Evolutionary conservation across 1,139 yeast species (phyloP), one percentile per base, ranked within the genome.

Genomic region (Hanseniaspora uvarum): DNA sequence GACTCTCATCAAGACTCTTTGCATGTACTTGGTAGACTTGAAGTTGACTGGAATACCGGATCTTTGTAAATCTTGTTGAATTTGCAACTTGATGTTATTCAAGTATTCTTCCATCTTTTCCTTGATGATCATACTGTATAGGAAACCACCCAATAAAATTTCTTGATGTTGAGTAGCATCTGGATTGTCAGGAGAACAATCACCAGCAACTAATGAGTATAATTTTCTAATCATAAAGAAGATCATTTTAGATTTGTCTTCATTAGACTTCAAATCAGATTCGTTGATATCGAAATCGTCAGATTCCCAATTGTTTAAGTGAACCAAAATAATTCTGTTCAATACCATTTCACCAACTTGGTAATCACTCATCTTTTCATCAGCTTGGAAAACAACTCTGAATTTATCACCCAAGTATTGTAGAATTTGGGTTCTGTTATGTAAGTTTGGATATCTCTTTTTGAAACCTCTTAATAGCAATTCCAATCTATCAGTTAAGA

Each of bases 131-230:
- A 89, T 89, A 60, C 97, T 97, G 64, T 87, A 92, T 56, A 92
- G 74, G 77, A 92, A 88, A 23, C 99, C 99, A 59, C 98, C 98
- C 55, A 92, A 76, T 59, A 92, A 73, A 33, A 92, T 88, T 72
- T 92, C 99, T 72, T 92, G 99, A 74, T 92, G 97, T 73, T 94
- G 98, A 10, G 96, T 87, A 44, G 97, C 95, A 82, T 92, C 99
- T 65, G 99, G 98, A 72, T 94, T 92, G 69, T 92, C 99, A 24
- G 96, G 94, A 56, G 92, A 75, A 70, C 97, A 89, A 65, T 89
- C 96, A 56, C 97, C 97, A 40, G 96, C 96, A 51, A 92, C 97
- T 60, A 94, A 76, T 0, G 97, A 78, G 68, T 94, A 94, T 58
- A 92, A 77, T 70, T 92, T 94, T 75, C 98, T 81, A 63, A 92